Evolutionary conservation across 164 flowering plant genomes (phyloP), one percentile per base, ranked within the genome.

Genomic region (grape (Vitis vinifera)): DNA sequence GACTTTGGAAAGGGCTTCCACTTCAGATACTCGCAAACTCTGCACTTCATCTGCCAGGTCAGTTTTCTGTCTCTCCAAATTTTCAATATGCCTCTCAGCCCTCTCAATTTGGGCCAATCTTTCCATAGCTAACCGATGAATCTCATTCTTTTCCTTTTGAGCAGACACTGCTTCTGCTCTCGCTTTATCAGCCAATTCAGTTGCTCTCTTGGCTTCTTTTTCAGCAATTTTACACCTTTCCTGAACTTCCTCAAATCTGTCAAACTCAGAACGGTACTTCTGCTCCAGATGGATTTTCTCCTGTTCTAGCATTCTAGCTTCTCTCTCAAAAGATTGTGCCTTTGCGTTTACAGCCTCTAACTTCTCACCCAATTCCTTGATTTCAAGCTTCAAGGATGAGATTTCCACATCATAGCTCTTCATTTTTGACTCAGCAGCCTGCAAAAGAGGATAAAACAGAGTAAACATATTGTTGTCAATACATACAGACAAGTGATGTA

Each of bases 391-490:
- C 78, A 88, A 69, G 2, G 86, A 70, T n/a, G 87, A 79, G 61
- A 82, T 70, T 75, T 93, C 97, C 19, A 69, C 57, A 71, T 89
- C 89, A 78, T 84, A 91, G 77, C 78, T 96, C 80, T 75, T 81
- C 44, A 91, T 52, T 76, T 87, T 93, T 29, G 97, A 88, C 73
- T 87, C 90, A 29, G 91, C 95, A 77, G 91, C 94, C 99, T 96
- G 88, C 63, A 70, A 68, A 65, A 19, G 27, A 62, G 55, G 29
- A 68, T 17, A 73, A 3, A 6, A 60, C 37, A 55, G 9, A 65
- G 5, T 6, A 52, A 55, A 9, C 8, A 9, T 15, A 17, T 27
- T 9, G 14, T 14, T 14, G 58, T 51, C 47, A 31, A 53, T 23
- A 59, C 15, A 30, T 37, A 19, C 29, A 48, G 1, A 37, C 62